These are phyloP conservation scores for Solanum acaule DNA, from an alignment of 257 asterid genomes.

Conservation along the genomic window DNA sequence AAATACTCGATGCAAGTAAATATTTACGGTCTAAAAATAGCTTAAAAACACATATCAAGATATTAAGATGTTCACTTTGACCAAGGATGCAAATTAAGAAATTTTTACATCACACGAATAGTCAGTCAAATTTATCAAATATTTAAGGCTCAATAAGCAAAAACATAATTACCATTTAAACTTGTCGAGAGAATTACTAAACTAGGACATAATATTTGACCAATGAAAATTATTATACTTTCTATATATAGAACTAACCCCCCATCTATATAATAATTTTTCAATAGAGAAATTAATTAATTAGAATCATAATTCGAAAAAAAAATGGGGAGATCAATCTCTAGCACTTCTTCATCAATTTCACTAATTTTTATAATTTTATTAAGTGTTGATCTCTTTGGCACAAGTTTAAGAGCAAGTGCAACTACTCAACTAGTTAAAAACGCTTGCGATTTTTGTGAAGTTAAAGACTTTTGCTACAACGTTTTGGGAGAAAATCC, in stretches of 20 bases:
- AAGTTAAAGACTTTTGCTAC: neutral
- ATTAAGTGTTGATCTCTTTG: neutral
- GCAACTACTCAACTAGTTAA: neutral
- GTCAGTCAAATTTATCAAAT: neutral
- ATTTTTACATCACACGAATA: neutral
- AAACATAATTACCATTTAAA: neutral
- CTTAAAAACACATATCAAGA: neutral
- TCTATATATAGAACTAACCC: neutral
- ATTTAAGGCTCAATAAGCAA: neutral
- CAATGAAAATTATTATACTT: neutral
- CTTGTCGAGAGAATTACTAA: neutral
- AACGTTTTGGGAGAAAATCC: neutral
- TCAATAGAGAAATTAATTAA: neutral
- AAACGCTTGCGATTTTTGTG: neutral
- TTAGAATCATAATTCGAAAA: neutral
- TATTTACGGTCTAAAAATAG: neutral
- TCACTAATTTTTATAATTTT: neutral
- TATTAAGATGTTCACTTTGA: neutral
- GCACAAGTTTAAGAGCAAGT: neutral
- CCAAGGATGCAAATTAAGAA: neutral
- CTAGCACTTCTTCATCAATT: neutral
- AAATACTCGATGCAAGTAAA: accelerated
- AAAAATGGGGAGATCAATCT: neutral
- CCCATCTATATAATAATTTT: neutral
- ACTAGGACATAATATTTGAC: neutral